A percentile compares a stretch with the other conserved stretches of the same genome.
Evolutionary conservation across 169 alveolate species (phyloP).

Genomic region (Plasmodium falciparum): DNA sequence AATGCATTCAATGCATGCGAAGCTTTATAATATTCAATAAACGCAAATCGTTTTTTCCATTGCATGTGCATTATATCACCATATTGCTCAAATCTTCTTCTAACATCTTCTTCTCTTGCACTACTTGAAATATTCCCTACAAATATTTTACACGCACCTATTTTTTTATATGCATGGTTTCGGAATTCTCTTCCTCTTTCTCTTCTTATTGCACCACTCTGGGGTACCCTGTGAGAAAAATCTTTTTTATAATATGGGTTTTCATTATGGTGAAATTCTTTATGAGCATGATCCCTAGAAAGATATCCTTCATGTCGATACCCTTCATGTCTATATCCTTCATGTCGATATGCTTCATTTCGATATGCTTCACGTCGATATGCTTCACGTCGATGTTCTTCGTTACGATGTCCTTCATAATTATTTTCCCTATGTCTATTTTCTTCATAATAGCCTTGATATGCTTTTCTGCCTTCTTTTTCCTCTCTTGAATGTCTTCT

Average conservation of each 20-base stretch:
- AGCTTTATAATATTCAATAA: constrained; percentile 84
- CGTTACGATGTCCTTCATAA: not conserved
- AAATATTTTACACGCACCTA: constrained; percentile 84
- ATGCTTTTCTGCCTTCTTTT: not conserved
- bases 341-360: constrained; percentile 2
- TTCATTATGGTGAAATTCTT: not conserved
- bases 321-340: constrained; percentile 1
- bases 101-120: constrained; percentile 89
- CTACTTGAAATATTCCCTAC: constrained; percentile 88
- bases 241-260: constrained; percentile 4
- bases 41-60: constrained; percentile 87
- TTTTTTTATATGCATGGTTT: constrained; percentile 30
- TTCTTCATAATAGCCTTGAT: not conserved
- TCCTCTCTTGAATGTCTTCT: constrained; percentile 38
- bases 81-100: constrained; percentile 82
- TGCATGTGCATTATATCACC: constrained; percentile 87
- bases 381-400: too few relatives aligned
- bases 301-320: too few relatives aligned
- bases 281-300: too few relatives aligned
- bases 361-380: too few relatives aligned
- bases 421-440: constrained; percentile 12
- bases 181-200: constrained; percentile 41
- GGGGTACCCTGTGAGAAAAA: not conserved
- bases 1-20: constrained; percentile 83
- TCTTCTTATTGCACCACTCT: constrained; percentile 45